A percentile compares a stretch with the other conserved stretches of the same genome.
Conservation (phyloP, 2,329 filamentous ascomycete species). For the Colletotrichum agaves region DNA sequence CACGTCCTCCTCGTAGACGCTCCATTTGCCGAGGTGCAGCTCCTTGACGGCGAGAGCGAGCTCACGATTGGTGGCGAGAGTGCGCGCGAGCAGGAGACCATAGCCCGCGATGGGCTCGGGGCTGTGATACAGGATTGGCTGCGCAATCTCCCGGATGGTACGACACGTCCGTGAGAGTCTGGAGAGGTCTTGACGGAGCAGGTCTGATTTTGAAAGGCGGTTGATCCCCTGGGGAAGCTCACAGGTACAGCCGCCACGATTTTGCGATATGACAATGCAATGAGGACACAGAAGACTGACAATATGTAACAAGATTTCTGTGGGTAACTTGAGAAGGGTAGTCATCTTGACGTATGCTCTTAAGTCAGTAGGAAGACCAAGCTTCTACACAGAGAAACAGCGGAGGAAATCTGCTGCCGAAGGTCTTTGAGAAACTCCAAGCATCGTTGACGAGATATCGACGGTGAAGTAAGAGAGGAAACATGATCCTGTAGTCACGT, state of each 20-base stretch:
- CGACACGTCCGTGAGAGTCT: constrained; percentile 3
- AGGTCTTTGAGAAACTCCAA: too few relatives aligned
- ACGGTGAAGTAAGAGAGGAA: neutral
- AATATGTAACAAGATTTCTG: constrained; percentile 13
- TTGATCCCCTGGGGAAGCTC: neutral
- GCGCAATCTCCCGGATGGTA: neutral
- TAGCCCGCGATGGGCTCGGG: neutral
- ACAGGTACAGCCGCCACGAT: constrained; percentile 1
- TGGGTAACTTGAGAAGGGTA: neutral
- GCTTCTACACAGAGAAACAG: too few relatives aligned
- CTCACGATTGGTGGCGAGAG: constrained; percentile 4
- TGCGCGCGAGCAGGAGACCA: neutral
- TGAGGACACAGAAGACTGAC: constrained; percentile 12
- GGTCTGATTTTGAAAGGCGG: neutral
- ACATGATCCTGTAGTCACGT: neutral
- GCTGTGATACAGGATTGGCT: constrained; percentile 13
- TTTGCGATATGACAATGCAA: constrained; percentile 3
- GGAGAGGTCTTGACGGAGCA: neutral
- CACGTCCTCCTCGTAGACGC: neutral
- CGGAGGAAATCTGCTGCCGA: too few relatives aligned
- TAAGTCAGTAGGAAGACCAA: too few relatives aligned
- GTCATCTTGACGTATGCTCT: neutral
- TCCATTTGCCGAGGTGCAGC: constrained; percentile 6
- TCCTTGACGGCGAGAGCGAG: constrained; percentile 2
- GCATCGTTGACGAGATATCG: too few relatives aligned